phyloP scores from a whole-genome alignment of 768 basidiomycete species.

The Agrocybe praecox region DNA sequence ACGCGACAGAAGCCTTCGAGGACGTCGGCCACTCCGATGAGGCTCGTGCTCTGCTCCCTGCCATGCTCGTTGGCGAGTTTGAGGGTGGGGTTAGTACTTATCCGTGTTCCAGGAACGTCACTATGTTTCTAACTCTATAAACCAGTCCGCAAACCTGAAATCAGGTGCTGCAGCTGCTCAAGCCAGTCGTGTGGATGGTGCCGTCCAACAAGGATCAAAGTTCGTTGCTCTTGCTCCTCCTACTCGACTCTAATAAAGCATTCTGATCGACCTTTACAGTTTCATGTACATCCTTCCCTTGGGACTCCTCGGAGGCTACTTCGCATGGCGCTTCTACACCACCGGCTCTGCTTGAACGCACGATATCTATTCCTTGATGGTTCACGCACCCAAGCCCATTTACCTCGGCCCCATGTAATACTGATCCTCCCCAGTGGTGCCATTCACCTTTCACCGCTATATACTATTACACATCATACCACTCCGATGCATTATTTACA shows the following conservation, averaged over 20 bases:
- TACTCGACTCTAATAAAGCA: not conserved
- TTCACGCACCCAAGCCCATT: not conserved
- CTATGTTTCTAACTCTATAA: conserved; percentile 4
- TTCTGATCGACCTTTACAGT: conserved; percentile 35
- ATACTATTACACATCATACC: conserved; percentile 1
- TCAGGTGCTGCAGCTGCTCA: conserved; percentile 50
- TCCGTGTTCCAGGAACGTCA: not conserved
- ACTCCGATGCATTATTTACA: conserved; percentile 14
- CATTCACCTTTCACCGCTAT: not conserved
- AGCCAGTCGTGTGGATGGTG: conserved; percentile 44
- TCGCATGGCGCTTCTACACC: conserved; percentile 82
- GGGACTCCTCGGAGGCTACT: conserved; percentile 78
- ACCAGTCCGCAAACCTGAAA: conserved; percentile 55
- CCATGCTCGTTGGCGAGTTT: conserved; percentile 82
- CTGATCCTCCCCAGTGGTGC: not conserved
- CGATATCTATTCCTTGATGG: conserved; percentile 1
- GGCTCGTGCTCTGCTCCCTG: conserved; percentile 82
- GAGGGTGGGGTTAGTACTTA: conserved; percentile 61
- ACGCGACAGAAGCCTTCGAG: conserved; percentile 98
- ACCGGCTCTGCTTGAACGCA: conserved; percentile 44
- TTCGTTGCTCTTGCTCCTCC: conserved; percentile 32
- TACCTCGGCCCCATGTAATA: not conserved
- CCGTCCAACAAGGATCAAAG: conserved; percentile 73
- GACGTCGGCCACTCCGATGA: conserved; percentile 99
- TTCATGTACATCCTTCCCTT: conserved; percentile 87